Evolutionary conservation across 106 monocot species (phyloP).

Genomic region (Phalaenopsis equestris): DNA sequence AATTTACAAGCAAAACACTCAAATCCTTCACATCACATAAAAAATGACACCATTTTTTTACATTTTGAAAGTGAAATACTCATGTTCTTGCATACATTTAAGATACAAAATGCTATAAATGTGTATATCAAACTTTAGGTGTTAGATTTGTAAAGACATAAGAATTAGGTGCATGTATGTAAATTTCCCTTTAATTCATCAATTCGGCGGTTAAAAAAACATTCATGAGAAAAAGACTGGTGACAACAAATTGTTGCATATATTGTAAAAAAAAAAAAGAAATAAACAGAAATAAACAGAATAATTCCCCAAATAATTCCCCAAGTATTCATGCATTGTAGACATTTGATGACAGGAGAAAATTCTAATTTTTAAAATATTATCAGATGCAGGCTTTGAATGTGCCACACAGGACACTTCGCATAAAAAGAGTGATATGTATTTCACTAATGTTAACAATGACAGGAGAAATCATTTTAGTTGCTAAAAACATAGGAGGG

Average conservation of each 20-base stretch:
- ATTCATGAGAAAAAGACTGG: too few relatives aligned
- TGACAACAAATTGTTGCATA: neutral
- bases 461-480: neutral
- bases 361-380: neutral
- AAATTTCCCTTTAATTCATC: too few relatives aligned
- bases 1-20: too few relatives aligned
- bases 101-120: too few relatives aligned
- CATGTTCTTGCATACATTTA: too few relatives aligned
- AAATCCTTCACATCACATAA: too few relatives aligned
- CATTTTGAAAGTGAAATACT: too few relatives aligned
- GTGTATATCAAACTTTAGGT: too few relatives aligned
- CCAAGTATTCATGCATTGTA: neutral
- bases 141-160: too few relatives aligned
- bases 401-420: neutral
- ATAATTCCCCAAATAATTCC: neutral
- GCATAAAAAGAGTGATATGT: neutral
- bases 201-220: too few relatives aligned
- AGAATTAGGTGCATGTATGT: too few relatives aligned
- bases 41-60: too few relatives aligned
- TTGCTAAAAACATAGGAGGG: constrained; percentile 1
- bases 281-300: neutral
- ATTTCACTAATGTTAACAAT: neutral
- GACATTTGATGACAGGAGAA: neutral
- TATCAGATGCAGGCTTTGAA: neutral
- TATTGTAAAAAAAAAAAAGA: neutral